Percentiles rank a stretch among this genome's conserved stretches.
phyloP scores from a whole-genome alignment of 306 rosid genomes.

The Castanopsis chinensis region DNA sequence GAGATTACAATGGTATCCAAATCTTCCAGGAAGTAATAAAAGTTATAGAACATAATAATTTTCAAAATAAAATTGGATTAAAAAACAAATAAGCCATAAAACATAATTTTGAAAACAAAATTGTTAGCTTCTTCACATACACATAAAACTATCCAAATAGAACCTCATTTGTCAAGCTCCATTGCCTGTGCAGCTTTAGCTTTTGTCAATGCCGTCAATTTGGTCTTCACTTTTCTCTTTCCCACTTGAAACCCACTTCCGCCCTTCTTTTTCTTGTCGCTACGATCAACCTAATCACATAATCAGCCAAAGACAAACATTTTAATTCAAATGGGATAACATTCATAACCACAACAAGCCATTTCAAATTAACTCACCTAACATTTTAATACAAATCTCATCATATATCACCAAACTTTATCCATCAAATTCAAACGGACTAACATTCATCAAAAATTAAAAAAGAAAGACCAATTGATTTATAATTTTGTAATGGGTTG shows the following conservation, averaged over 20 bases:
- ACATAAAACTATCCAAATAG: not conserved
- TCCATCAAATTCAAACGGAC: not conserved
- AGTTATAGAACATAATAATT: not conserved
- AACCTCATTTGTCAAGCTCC: conserved; percentile 80
- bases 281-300: conserved; percentile 63
- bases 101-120: not conserved
- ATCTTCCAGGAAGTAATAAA: not conserved
- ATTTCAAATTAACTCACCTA: not conserved
- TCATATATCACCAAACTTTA: not conserved
- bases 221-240: conserved; percentile 80
- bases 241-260: conserved; percentile 79
- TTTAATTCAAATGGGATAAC: not conserved
- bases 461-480: not conserved
- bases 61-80: not conserved
- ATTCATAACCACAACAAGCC: not conserved
- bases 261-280: conserved; percentile 61
- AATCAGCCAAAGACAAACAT: conserved; percentile 7
- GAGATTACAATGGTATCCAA: not conserved
- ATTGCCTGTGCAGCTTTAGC: conserved; percentile 87
- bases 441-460: not conserved
- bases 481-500: not conserved
- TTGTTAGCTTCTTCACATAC: conserved; percentile 14
- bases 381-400: no score
- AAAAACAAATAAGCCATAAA: not conserved
- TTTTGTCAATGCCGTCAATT: conserved; percentile 65